Percentiles rank a stretch among this genome's conserved stretches.
phyloP scores from a whole-genome alignment of 2,329 filamentous ascomycete species.

The Fusarium burgessii region DNA sequence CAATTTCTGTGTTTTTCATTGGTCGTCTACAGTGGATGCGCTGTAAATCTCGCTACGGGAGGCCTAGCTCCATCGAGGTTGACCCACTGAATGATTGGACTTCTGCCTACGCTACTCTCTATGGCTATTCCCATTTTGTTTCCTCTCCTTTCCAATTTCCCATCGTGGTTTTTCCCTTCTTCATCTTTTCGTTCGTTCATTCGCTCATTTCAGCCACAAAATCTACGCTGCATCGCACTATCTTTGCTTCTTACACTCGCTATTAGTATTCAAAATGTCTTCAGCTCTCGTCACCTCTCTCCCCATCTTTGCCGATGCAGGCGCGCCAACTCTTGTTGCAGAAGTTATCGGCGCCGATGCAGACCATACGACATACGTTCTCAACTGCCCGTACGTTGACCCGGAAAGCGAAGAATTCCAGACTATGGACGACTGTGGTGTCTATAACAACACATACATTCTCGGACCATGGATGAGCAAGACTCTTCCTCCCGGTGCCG shows the following conservation, averaged over 20 bases:
- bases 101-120: neutral
- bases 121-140: conserved; percentile 6
- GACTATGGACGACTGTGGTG: conserved; percentile 7
- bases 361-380: conserved; percentile 16
- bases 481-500: conserved; percentile 8
- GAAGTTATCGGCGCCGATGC: conserved; percentile 19
- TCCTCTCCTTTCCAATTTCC: conserved; percentile 13
- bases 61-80: neutral
- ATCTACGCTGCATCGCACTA: neutral
- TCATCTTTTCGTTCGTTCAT: neutral
- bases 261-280: conserved; percentile 3
- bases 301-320: neutral
- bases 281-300: conserved; percentile 16
- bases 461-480: conserved; percentile 18
- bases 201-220: neutral
- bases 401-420: neutral
- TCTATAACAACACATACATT: conserved; percentile 13
- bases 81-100: neutral
- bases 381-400: conserved; percentile 18
- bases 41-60: neutral
- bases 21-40: accelerated
- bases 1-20: accelerated
- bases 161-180: neutral
- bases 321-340: neutral
- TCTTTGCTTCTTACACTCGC: neutral